Evolutionary conservation across 495 filamentous ascomycete species (phyloP).

Genomic region (Filosporella fistucella): DNA sequence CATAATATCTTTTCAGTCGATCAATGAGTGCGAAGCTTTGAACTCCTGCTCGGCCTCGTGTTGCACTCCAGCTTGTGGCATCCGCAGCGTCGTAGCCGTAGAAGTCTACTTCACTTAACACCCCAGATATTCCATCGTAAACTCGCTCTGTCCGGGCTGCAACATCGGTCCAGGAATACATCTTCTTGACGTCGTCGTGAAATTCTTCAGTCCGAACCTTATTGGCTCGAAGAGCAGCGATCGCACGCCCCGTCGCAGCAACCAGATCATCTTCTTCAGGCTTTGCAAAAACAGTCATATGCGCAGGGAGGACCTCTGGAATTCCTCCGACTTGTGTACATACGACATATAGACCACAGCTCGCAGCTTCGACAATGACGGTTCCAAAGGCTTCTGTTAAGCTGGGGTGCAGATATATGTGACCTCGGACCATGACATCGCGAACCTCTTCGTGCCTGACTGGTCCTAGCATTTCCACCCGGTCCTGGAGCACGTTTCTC

Average conservation of each 20-base stretch:
- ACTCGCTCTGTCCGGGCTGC: constrained; percentile 89
- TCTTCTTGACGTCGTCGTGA: constrained; percentile 92
- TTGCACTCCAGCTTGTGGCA: constrained; percentile 53
- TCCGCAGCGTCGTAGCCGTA: constrained; percentile 69
- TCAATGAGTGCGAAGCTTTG: constrained; percentile 91
- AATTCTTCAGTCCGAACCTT: constrained; percentile 88
- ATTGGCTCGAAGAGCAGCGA: constrained; percentile 72
- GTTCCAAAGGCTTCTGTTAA: constrained; percentile 97
- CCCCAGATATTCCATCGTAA: constrained; percentile 85
- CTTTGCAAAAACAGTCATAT: constrained; percentile 93
- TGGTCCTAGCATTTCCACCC: constrained; percentile 85
- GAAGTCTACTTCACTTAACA: constrained; percentile 79
- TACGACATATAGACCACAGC: constrained; percentile 92
- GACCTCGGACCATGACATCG: constrained; percentile 96
- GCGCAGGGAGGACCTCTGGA: constrained; percentile 85
- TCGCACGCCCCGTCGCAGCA: constrained; percentile 74
- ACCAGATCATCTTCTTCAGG: constrained; percentile 93
- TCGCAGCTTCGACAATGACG: constrained; percentile 94
- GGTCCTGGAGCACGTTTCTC: constrained; percentile 89
- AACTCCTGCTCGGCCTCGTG: constrained; percentile 66
- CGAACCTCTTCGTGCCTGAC: constrained; percentile 94
- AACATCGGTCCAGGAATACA: constrained; percentile 98
- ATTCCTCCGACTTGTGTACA: constrained; percentile 96
- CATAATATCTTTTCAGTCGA: constrained; percentile 90
- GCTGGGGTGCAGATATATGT: constrained; percentile 93